These are phyloP conservation scores for grape (Vitis vinifera) DNA, from an alignment of 164 flowering plant genomes.

Conservation along the genomic window DNA sequence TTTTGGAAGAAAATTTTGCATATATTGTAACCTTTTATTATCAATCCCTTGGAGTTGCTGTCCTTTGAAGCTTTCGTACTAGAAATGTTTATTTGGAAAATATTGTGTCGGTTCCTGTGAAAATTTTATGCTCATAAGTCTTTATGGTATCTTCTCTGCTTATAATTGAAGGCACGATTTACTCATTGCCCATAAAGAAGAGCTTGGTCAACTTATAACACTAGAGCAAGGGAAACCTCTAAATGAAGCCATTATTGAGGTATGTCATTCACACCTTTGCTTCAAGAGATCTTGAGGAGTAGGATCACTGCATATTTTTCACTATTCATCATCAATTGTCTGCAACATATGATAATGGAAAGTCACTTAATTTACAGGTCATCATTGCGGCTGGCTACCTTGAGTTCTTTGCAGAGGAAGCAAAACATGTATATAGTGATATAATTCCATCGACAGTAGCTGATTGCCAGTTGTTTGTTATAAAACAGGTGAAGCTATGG, in stretches of 20 bases:
- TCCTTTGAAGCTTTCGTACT: too few relatives aligned
- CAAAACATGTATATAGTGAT: constrained; percentile 95
- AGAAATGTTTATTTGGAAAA: too few relatives aligned
- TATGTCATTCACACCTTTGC: constrained; percentile 23
- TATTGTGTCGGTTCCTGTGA: too few relatives aligned
- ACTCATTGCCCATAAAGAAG: constrained; percentile 81
- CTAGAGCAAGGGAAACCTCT: constrained; percentile 98
- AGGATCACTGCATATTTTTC: background rate
- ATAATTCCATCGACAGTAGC: constrained; percentile 78
- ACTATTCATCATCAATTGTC: background rate
- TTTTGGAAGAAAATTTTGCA: too few relatives aligned
- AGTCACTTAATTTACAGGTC: constrained; percentile 46
- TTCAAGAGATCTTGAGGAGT: background rate
- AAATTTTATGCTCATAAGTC: too few relatives aligned
- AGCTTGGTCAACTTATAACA: constrained; percentile 89
- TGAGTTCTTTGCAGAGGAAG: constrained; percentile 95
- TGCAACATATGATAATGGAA: constrained; percentile 1
- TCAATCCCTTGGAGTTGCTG: too few relatives aligned
- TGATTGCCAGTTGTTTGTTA: constrained; percentile 85
- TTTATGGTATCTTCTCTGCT: background rate
- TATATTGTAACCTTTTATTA: too few relatives aligned
- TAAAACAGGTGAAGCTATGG: constrained; percentile 68
- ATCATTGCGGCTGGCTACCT: constrained; percentile 84
- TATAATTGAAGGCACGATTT: constrained; percentile 75
- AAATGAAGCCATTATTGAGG: constrained; percentile 96